phyloP scores from a whole-genome alignment of 805 yeast species.

The Maudiozyma saulgeensis region DNA sequence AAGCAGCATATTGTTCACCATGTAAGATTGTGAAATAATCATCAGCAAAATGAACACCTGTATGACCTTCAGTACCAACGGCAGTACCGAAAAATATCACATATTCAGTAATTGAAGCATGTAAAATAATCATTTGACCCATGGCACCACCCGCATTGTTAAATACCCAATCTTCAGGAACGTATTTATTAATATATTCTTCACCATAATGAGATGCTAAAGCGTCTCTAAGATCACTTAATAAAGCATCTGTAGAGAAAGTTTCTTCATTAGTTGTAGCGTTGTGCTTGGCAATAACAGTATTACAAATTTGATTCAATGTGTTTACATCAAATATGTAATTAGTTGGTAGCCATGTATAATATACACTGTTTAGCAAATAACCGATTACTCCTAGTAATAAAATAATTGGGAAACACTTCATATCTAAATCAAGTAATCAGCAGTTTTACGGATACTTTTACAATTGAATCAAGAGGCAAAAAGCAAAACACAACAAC shows the following conservation, averaged over 20 bases:
- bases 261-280: slow-evolving; percentile 28
- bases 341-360: slow-evolving; percentile 59
- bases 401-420: slow-evolving; percentile 11
- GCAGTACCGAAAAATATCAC: slow-evolving; percentile 89
- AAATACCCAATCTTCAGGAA: slow-evolving; percentile 83
- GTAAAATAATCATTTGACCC: slow-evolving; percentile 92
- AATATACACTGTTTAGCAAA: slow-evolving; percentile 29
- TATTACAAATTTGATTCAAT: slow-evolving; percentile 49
- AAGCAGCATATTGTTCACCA: slow-evolving; percentile 72
- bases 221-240: slow-evolving; percentile 50
- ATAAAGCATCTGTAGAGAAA: slow-evolving; percentile 47
- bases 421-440: slow-evolving; percentile 10
- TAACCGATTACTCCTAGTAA: slow-evolving; percentile 16
- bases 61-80: slow-evolving; percentile 91
- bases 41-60: slow-evolving; percentile 94
- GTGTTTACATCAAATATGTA: slow-evolving; percentile 62
- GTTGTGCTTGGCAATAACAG: slow-evolving; percentile 39
- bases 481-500: too few species aligned
- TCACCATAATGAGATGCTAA: slow-evolving; percentile 63
- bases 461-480: too few species aligned
- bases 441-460: neutral
- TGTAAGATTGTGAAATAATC: slow-evolving; percentile 87
- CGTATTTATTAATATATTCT: slow-evolving; percentile 57
- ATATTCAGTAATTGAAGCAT: slow-evolving; percentile 90
- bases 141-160: slow-evolving; percentile 98